Evolutionary conservation across 768 basidiomycete genomes (phyloP), one percentile per base, ranked within the genome.

Genomic region (Hypholoma sublateritium): DNA sequence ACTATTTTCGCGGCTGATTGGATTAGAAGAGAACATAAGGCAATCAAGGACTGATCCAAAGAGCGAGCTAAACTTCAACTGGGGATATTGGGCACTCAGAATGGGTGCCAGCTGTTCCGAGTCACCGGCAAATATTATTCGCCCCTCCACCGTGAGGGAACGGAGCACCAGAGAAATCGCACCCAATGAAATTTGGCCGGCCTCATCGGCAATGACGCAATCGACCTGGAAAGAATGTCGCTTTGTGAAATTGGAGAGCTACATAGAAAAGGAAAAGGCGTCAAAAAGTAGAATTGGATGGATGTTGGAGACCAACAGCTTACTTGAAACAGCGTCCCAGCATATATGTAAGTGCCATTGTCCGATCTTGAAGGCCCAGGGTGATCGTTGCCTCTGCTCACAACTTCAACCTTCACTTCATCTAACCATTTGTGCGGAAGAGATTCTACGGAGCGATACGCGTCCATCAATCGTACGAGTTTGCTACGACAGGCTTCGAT

Each of bases 91-190:
- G 7, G 74, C 79, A 47, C 70, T 74, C 44, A 81, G 60, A 35
- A 82, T 82, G 4, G 81, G 80, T 4, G 80, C 80, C 8, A 83
- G 64, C 58, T 81, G 81, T 55, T 81, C 78, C 0, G 78, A 79
- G 61, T 83, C 81, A 11, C 81, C 81, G 19, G 80, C 79, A 45
- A 81, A 68, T 19, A 83, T 71, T 19, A 83, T 73, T 19, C 76
- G 71, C 5, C 78, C 77, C 2, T 59, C 57, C 1, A 69, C 59
- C 13, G 62, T 62, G 7, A 83, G 70, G 16, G 73, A 72, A 11
- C 79, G 72, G 34, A 81, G 65, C 1, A 81, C 80, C 5, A 83
- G 65, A 6, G 80, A 73, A 9, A 79, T 68, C 4, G 75, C 72
- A 36, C 74, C 73, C n/a, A 83, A 62, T 1, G 77, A 71, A 4